These are phyloP conservation scores for Cutaneotrichosporon arboriforme DNA, from an alignment of 1,284 basidiomycete species.

Conservation along the genomic window DNA sequence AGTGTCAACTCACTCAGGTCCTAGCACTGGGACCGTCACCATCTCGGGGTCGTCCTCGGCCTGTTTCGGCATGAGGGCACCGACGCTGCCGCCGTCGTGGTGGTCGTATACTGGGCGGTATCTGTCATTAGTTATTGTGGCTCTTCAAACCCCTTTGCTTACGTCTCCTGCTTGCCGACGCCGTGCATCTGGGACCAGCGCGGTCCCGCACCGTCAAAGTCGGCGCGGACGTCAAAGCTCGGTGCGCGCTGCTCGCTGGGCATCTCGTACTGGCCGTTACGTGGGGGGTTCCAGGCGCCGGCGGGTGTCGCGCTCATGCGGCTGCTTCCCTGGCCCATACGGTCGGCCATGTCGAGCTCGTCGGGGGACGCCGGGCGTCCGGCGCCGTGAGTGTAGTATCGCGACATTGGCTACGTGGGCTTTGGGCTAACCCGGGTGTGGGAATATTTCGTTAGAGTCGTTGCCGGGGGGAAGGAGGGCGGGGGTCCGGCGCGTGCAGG, in stretches of 20 bases:
- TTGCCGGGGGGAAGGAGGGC: no score
- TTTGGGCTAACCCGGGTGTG: no score
- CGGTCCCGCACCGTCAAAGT: slow-evolving; percentile 84
- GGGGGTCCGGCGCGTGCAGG: no score
- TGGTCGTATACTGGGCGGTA: slow-evolving; percentile 34
- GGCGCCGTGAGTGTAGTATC: slow-evolving; percentile 16
- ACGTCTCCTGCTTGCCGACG: slow-evolving; percentile 50
- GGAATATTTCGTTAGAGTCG: no score
- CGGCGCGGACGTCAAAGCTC: slow-evolving; percentile 77
- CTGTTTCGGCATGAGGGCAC: slow-evolving; percentile 38
- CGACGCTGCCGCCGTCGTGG: slow-evolving; percentile 8
- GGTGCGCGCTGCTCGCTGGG: slow-evolving; percentile 49
- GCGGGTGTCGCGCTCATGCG: not conserved
- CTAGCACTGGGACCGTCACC: slow-evolving; percentile 72
- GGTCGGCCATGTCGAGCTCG: slow-evolving; percentile 8
- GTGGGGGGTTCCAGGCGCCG: not conserved
- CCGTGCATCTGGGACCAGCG: slow-evolving; percentile 57
- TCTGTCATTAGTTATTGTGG: slow-evolving; percentile 7
- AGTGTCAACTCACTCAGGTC: slow-evolving; percentile 56
- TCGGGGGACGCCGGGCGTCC: slow-evolving; percentile 6
- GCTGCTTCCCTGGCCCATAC: not conserved
- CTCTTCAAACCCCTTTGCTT: slow-evolving; percentile 8
- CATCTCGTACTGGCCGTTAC: slow-evolving; percentile 25
- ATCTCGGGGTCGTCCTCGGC: slow-evolving; percentile 15
- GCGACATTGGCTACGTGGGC: slow-evolving; percentile 8